phyloP scores from a whole-genome alignment of 2,329 filamentous ascomycete species.

The Talaromyces sp. region DNA sequence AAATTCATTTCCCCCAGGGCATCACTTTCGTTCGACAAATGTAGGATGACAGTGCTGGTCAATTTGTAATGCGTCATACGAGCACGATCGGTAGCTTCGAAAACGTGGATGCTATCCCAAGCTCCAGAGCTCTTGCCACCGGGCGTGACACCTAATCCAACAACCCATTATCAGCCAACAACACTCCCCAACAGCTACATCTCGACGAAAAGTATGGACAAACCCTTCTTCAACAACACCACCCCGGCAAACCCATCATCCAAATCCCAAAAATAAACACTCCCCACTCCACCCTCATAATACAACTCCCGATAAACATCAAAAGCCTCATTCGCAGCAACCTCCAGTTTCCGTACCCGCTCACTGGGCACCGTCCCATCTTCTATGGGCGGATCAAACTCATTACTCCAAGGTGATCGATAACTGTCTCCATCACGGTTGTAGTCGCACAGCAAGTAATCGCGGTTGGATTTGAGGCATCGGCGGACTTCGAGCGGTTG shows the following conservation, averaged over 20 bases:
- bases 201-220: background rate
- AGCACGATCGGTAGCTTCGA: conserved; percentile 90
- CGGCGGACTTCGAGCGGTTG: conserved; percentile 85
- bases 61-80: conserved; percentile 95
- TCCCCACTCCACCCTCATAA: conserved; percentile 93
- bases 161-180: background rate
- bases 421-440: conserved; percentile 98
- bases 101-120: conserved; percentile 99
- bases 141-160: conserved; percentile 60
- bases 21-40: conserved; percentile 68
- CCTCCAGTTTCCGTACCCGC: conserved; percentile 86
- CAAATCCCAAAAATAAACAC: conserved; percentile 97
- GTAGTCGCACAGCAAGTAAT: conserved; percentile 99
- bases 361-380: conserved; percentile 89
- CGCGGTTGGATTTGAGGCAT: conserved; percentile 83
- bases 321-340: conserved; percentile 92
- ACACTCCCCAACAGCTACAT: background rate
- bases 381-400: conserved; percentile 88
- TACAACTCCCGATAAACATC: conserved; percentile 91
- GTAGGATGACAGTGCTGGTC: conserved; percentile 93
- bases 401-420: conserved; percentile 97
- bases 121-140: conserved; percentile 69
- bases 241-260: conserved; percentile 98
- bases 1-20: conserved; percentile 83
- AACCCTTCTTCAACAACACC: conserved; percentile 90